Percentiles rank a stretch among this genome's conserved stretches.
These are phyloP conservation scores for Pyrus hybrid DNA, from an alignment of 331 rosid genomes.

Conservation along the genomic window DNA sequence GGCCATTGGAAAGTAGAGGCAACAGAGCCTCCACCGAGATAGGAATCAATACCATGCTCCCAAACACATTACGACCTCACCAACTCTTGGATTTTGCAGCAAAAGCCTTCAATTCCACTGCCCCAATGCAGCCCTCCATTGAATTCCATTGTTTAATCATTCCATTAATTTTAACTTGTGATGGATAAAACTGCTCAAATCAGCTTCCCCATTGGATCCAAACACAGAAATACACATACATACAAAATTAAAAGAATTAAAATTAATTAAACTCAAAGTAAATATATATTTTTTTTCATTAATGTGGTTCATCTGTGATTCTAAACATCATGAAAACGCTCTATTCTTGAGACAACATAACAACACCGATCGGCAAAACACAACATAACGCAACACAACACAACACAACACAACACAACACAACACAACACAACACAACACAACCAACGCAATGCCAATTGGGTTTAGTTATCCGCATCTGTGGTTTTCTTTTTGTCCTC, in stretches of 20 bases:
- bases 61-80: not conserved
- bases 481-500: not conserved
- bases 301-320: not conserved
- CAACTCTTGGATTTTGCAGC: not conserved
- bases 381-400: too few species aligned
- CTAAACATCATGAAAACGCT: not conserved
- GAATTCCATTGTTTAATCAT: not conserved
- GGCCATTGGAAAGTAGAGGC: too few species aligned
- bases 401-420: not conserved
- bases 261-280: not conserved
- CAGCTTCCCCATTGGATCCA: not conserved
- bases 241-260: not conserved
- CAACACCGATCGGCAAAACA: not conserved
- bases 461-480: not conserved
- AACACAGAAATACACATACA: not conserved
- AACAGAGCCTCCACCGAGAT: too few species aligned
- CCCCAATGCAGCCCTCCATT: not conserved
- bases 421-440: not conserved
- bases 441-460: not conserved
- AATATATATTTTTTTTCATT: not conserved
- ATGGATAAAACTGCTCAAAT: not conserved
- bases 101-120: not conserved
- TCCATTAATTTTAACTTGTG: not conserved
- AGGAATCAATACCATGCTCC: too few species aligned
- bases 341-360: not conserved